A percentile compares a stretch with the other conserved stretches of the same genome.
These are phyloP conservation scores for Yamadazyma sp. DNA, from an alignment of 1,139 yeast genomes.

Conservation along the genomic window DNA sequence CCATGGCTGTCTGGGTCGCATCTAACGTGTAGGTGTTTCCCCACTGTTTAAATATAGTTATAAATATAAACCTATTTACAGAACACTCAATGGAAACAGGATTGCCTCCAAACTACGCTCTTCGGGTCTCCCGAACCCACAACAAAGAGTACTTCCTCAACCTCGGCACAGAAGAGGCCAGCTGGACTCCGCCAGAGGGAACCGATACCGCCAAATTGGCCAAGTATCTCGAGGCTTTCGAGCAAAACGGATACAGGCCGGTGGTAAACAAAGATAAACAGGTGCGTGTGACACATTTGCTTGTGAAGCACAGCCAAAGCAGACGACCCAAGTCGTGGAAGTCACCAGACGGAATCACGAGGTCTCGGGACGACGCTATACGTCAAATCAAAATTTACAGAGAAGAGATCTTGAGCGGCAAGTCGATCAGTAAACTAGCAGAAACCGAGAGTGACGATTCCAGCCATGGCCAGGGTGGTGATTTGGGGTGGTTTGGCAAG, in stretches of 20 bases:
- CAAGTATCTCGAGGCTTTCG: slow-evolving; percentile 51
- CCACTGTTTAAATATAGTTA: no score
- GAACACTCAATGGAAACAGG: slow-evolving; percentile 68
- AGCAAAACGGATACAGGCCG: slow-evolving; percentile 58
- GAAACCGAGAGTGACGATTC: slow-evolving; percentile 84
- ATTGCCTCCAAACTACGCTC: slow-evolving; percentile 82
- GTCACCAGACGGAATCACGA: slow-evolving; percentile 65
- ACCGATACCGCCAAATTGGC: slow-evolving; percentile 65
- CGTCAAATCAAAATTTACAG: slow-evolving; percentile 60
- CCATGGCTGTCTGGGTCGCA: no score
- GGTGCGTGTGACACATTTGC: slow-evolving; percentile 58
- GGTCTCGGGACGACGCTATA: slow-evolving; percentile 82
- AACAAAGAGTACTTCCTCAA: slow-evolving; percentile 82
- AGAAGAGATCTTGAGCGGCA: slow-evolving; percentile 64
- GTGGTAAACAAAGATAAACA: slow-evolving; percentile 49
- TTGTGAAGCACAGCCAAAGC: slow-evolving; percentile 79
- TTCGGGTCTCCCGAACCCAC: slow-evolving; percentile 76
- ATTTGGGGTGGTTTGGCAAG: slow-evolving; percentile 80
- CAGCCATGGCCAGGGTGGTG: slow-evolving; percentile 87
- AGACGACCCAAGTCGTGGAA: slow-evolving; percentile 95
- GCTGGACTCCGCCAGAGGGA: slow-evolving; percentile 92
- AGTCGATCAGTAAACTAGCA: slow-evolving; percentile 71
- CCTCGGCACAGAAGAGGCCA: slow-evolving; percentile 67
- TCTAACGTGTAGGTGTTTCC: no score
- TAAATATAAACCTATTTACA: no score